Conservation (phyloP, 148 eudicot genomes). For the Persicaria tinctoria region DNA sequence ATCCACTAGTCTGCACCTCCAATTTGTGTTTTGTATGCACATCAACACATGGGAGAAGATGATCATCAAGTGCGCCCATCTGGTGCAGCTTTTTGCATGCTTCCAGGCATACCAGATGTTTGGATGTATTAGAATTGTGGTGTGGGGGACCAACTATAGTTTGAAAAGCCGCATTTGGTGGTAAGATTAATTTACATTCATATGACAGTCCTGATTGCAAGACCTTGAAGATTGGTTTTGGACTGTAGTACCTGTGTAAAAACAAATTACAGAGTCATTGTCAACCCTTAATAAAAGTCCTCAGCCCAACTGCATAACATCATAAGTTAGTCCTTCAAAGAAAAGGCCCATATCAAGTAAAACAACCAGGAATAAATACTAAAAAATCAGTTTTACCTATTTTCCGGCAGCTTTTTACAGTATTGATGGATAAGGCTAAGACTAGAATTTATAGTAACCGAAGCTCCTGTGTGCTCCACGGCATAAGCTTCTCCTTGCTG, state of each 20-base stretch:
- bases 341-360: conserved; percentile 4
- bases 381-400: conserved; percentile 27
- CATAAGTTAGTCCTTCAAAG: neutral
- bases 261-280: conserved; percentile 5
- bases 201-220: conserved; percentile 25
- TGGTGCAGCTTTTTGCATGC: conserved; percentile 53
- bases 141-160: conserved; percentile 38
- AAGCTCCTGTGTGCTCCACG: conserved; percentile 44
- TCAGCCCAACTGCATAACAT: neutral
- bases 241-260: conserved; percentile 34
- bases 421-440: conserved; percentile 37
- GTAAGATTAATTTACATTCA: conserved; percentile 39
- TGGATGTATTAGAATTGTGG: conserved; percentile 24
- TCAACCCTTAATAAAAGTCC: neutral
- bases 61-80: conserved; percentile 52
- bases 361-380: conserved; percentile 11
- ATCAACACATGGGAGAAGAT: conserved; percentile 41
- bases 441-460: conserved; percentile 38
- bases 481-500: conserved; percentile 24
- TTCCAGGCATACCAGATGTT: conserved; percentile 50
- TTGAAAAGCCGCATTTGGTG: conserved; percentile 46
- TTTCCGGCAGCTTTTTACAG: conserved; percentile 36
- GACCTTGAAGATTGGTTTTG: conserved; percentile 38
- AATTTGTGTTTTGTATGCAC: conserved; percentile 26
- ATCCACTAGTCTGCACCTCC: conserved; percentile 19